Evolutionary conservation across 805 yeast genomes (phyloP), one percentile per base, ranked within the genome.

Genomic region (Candida krabiensis): DNA sequence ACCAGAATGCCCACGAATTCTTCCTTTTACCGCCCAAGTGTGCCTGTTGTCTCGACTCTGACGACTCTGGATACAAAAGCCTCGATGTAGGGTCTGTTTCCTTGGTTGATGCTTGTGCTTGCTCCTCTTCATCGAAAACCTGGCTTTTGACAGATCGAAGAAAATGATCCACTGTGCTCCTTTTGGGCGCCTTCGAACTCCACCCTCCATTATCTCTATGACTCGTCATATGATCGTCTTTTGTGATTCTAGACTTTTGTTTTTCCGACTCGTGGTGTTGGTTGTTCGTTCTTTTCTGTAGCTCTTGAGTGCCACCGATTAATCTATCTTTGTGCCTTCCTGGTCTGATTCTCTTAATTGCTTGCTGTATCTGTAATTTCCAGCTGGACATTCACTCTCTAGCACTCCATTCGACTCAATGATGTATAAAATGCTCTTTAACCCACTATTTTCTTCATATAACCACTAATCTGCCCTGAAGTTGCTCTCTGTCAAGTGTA

Each of bases 1-100:
- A 28, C 61, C 60, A 56, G 33, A 55, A 54, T 0, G 56, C 59
- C 60, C 60, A 56, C 3, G 56, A 46, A 22, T 48, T 43, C 17
- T 46, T 46, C 19, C 57, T 40, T 14, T 44, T 35, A 11, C 17
- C 23, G 12, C 28, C 22, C 15, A 24, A 7, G n/a, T n/a, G n/a
- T n/a, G n/a, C n/a, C n/a, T n/a, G n/a, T n/a, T n/a, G n/a, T 19
- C 18, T 28, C 16, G 24, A 22, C 15, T 17, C 19, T n/a, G 7
- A 5, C 12, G 14, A 18, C 13, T 9, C 23, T 12, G 12, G 5
- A 6, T 23, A n/a, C n/a, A 13, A 25, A n/a, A 13, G 30, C 9
- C 14, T 16, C 2, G 28, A 6, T 15, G 17, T 15, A 16, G 11
- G 7, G 6, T 28, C 29, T 8, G 16, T 7, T 14, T 29, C 32